Conservation (phyloP, 345 rosid species). For the Kernera saxatilis region DNA sequence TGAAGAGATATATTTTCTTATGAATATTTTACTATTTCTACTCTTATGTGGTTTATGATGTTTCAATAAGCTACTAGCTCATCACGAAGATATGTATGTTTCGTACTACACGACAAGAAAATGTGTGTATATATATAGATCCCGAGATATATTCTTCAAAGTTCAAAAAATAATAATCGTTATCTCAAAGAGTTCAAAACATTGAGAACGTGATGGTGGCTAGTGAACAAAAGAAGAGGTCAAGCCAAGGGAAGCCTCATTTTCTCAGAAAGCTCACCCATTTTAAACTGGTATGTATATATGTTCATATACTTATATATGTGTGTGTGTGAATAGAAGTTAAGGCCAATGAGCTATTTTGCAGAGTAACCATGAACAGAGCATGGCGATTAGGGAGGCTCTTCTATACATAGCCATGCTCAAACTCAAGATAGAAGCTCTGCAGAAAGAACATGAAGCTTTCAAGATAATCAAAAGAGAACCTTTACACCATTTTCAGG, state of each 20-base stretch:
- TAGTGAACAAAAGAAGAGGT: conserved; percentile 38
- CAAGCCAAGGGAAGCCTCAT: conserved; percentile 44
- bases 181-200: conserved; percentile 2
- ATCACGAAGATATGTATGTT: conserved; percentile 6
- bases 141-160: conserved; percentile 11
- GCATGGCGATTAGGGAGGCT: conserved; percentile 37
- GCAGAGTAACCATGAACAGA: conserved; percentile 38
- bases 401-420: conserved; percentile 50
- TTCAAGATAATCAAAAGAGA: conserved; percentile 39
- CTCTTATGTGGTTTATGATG: neutral
- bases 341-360: neutral
- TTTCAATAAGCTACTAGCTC: neutral
- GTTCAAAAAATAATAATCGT: neutral
- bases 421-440: conserved; percentile 51
- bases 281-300: conserved; percentile 48
- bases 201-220: conserved; percentile 40
- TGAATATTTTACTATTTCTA: neutral
- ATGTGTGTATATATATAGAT: conserved; percentile 11
- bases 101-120: conserved; percentile 12
- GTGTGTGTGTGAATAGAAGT: neutral
- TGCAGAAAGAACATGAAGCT: conserved; percentile 37
- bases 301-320: neutral
- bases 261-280: conserved; percentile 36
- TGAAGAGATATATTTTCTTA: too few species aligned
- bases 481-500: conserved; percentile 46